Evolutionary conservation across 176 grass and related monocot species (phyloP), one percentile per base, ranked within the genome.

Genomic region (Oryza meridionalis): DNA sequence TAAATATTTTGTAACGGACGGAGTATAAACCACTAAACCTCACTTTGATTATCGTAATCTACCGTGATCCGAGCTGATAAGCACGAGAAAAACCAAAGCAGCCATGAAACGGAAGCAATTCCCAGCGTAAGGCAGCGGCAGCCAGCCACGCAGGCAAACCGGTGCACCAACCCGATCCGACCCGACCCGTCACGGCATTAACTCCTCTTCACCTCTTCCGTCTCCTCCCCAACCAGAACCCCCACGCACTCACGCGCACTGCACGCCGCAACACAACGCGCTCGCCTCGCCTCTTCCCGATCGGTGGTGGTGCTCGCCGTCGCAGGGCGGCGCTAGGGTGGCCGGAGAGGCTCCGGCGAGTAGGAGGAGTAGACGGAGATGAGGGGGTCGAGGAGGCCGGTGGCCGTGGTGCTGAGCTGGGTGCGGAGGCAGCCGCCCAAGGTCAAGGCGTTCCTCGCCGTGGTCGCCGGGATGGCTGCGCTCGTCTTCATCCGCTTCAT

Each of bases 381-480:
- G 85, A 94, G 84, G 88, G 78, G 83, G 49, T 37, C 93, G 67
- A 89, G 86, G 81, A 81, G 90, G 78, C 93, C 88, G 49, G 11
- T 96, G 73, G 84, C 49, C 47, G 67, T 50, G 42, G 84, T 91
- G 71, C 44, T 87, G 81, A 24, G 70, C n/a, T 94, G 96, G 93
- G 51, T 99, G 62, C 89, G 89, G 84, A 81, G 93, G 85, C 93
- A 99, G 86, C 89, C 96, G 72, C 89, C 93, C 27, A 99, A 96
- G 89, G 93, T 99, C 87, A 99, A 99, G 91, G 96, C 93, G 3
- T 99, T 99, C 88, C 88, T 99, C 62, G 87, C 89, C 91, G 93
- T 99, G 59, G 93, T 94, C 65, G 87, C 96, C 0, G 96, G 96
- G 70, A 94, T 99, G 93, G 90, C 96, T 75, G 89, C 93, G 74